Percentiles rank a stretch among this genome's conserved stretches.
Evolutionary conservation across 208 protist genomes (phyloP).

Genomic region (Leishmania lainsoni): DNA sequence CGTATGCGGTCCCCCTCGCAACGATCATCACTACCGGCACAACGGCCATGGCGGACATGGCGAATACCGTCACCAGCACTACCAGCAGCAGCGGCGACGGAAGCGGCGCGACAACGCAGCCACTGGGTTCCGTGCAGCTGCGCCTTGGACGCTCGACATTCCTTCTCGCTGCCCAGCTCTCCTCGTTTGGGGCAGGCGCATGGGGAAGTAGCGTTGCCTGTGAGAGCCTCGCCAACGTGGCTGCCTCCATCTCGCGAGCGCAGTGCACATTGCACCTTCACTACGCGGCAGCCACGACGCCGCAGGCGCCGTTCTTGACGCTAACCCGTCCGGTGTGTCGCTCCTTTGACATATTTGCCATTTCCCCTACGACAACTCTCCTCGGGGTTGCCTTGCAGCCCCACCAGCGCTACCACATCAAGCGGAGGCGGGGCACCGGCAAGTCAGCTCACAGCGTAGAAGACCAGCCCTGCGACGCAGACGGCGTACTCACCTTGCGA

Average conservation of each 20-base stretch:
- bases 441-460: background rate
- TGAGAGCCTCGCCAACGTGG: background rate
- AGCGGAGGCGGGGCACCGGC: background rate
- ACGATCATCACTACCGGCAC: background rate
- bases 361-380: slow-evolving; percentile 16
- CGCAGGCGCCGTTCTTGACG: background rate
- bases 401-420: slow-evolving; percentile 47
- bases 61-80: background rate
- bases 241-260: slow-evolving; percentile 18
- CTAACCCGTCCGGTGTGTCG: slow-evolving; percentile 7
- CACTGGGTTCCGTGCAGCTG: slow-evolving; percentile 11
- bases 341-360: slow-evolving; percentile 26
- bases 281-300: slow-evolving; percentile 4
- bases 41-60: background rate
- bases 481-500: slow-evolving; percentile 15
- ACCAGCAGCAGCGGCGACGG: slow-evolving; percentile 6
- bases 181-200: background rate
- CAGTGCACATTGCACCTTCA: slow-evolving; percentile 29
- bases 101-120: background rate
- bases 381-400: slow-evolving; percentile 41
- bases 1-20: slow-evolving; percentile 7
- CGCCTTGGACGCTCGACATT: slow-evolving; percentile 11
- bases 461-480: background rate
- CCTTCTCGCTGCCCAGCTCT: background rate
- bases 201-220: no score